Percentiles rank a stretch among this genome's conserved stretches.
Evolutionary conservation across 768 basidiomycete species (phyloP).

Genomic region (Leccinellum rugosiceps): DNA sequence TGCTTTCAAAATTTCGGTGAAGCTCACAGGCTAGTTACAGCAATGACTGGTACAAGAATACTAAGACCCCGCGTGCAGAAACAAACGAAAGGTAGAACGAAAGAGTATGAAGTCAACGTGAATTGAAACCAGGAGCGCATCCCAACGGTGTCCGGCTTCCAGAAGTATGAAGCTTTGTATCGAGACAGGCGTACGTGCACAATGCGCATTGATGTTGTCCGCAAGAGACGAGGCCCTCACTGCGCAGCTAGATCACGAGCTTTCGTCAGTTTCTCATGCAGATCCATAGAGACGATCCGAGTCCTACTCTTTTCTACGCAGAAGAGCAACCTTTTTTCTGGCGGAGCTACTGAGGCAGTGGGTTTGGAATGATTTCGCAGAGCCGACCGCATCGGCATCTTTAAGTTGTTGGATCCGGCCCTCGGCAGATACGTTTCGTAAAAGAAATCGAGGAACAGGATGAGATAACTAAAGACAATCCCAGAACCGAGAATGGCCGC

Average conservation of each 20-base stretch:
- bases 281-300: background rate
- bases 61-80: background rate
- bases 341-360: background rate
- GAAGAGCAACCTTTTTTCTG: background rate
- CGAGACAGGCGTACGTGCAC: background rate
- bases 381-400: background rate
- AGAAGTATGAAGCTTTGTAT: background rate
- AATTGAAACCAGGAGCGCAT: background rate
- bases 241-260: background rate
- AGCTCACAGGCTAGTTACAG: too few relatives aligned
- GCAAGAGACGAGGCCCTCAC: background rate
- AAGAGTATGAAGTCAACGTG: background rate
- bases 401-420: background rate
- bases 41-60: background rate
- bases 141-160: background rate
- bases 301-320: background rate
- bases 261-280: background rate
- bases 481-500: constrained; percentile 9
- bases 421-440: constrained; percentile 13
- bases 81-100: background rate
- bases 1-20: too few relatives aligned
- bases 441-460: constrained; percentile 24
- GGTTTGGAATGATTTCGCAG: background rate
- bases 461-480: constrained; percentile 17
- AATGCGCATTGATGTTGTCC: too few relatives aligned